A percentile compares a stretch with the other conserved stretches of the same genome.
These are phyloP conservation scores for Xylaria telfairii DNA, from an alignment of 495 filamentous ascomycete genomes.

Conservation along the genomic window DNA sequence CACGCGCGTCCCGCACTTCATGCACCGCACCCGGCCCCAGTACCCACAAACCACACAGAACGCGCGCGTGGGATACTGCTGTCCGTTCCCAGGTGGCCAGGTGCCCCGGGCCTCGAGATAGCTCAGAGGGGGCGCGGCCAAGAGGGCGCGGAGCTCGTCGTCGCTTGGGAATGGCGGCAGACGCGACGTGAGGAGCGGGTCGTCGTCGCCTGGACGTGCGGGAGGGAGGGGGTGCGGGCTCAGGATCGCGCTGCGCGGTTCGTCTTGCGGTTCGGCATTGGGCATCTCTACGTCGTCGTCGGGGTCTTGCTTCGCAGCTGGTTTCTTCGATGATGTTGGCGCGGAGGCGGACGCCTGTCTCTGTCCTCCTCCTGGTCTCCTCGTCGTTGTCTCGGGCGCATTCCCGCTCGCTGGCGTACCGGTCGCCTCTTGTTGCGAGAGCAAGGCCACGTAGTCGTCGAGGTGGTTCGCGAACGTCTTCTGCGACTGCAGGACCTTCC, in stretches of 20 bases:
- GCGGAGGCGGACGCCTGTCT: slow-evolving; percentile 9
- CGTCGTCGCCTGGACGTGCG: slow-evolving; percentile 52
- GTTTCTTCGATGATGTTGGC: not conserved
- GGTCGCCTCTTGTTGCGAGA: slow-evolving; percentile 53
- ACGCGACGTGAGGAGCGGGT: slow-evolving; percentile 67
- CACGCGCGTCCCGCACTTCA: slow-evolving; percentile 79
- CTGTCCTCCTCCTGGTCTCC: slow-evolving; percentile 12
- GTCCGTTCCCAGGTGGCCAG: slow-evolving; percentile 39
- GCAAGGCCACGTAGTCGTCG: slow-evolving; percentile 81
- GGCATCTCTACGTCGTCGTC: slow-evolving; percentile 45
- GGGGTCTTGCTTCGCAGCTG: slow-evolving; percentile 26
- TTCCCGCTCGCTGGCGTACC: not conserved
- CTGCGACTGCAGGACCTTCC: slow-evolving; percentile 86
- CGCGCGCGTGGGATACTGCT: slow-evolving; percentile 61
- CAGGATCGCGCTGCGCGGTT: slow-evolving; percentile 23
- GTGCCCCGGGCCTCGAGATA: slow-evolving; percentile 76
- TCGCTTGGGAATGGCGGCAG: slow-evolving; percentile 70
- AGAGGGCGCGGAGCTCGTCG: slow-evolving; percentile 69
- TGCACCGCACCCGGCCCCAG: slow-evolving; percentile 86
- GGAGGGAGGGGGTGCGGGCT: slow-evolving; percentile 29
- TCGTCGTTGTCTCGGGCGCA: not conserved
- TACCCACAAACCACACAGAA: slow-evolving; percentile 94
- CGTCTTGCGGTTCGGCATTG: slow-evolving; percentile 19
- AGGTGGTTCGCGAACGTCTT: slow-evolving; percentile 93
- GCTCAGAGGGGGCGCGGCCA: slow-evolving; percentile 75